These are phyloP conservation scores for Angophora floribunda DNA, from an alignment of 345 rosid genomes.

Conservation along the genomic window DNA sequence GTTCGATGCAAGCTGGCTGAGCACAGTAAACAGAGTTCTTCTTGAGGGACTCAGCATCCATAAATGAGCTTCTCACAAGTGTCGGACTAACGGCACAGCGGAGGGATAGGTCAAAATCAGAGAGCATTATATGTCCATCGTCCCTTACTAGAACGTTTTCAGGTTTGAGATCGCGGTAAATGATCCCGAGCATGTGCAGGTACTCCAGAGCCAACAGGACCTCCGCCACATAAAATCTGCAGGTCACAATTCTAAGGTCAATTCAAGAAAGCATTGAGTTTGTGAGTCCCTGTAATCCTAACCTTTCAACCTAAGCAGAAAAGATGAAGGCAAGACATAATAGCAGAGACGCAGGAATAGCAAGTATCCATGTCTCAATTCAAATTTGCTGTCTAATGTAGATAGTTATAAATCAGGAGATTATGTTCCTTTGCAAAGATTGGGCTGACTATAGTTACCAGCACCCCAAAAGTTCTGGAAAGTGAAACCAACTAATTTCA, in stretches of 20 bases:
- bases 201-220: slow-evolving; percentile 59
- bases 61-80: slow-evolving; percentile 48
- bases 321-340: neutral
- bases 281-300: neutral
- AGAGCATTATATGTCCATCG: slow-evolving; percentile 78
- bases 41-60: slow-evolving; percentile 56
- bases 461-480: neutral
- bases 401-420: neutral
- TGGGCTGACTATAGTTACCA: neutral
- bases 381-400: neutral
- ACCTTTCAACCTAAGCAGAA: neutral
- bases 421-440: neutral
- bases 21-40: slow-evolving; percentile 65
- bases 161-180: slow-evolving; percentile 78
- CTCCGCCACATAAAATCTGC: slow-evolving; percentile 70
- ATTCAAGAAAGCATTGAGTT: neutral
- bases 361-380: neutral
- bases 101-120: slow-evolving; percentile 79
- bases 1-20: slow-evolving; percentile 78
- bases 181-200: slow-evolving; percentile 73
- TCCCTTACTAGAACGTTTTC: slow-evolving; percentile 71
- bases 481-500: neutral
- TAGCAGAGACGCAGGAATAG: neutral
- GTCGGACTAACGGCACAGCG: slow-evolving; percentile 82
- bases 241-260: neutral